phyloP scores from a whole-genome alignment of 2,329 filamentous ascomycete genomes.

The Aaosphaeria arxii region DNA sequence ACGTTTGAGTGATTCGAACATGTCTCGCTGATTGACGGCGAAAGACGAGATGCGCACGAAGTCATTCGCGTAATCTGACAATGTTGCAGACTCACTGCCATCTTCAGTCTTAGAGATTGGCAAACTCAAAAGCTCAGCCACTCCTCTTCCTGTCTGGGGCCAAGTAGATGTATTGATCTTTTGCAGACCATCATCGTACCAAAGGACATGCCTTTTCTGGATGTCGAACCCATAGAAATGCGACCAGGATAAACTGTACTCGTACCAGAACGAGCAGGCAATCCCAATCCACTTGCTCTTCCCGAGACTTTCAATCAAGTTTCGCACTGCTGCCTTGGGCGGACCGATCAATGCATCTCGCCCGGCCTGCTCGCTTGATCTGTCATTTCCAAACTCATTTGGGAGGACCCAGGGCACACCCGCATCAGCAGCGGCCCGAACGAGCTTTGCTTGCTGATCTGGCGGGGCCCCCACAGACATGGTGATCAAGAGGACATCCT shows the following conservation, averaged over 20 bases:
- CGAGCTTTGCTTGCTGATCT: constrained; percentile 18
- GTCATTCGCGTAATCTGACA: constrained; percentile 24
- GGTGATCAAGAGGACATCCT: constrained; percentile 34
- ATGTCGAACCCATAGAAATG: constrained; percentile 24
- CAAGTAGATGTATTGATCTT: constrained; percentile 32
- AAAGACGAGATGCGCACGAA: constrained; percentile 38
- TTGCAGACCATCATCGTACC: constrained; percentile 10
- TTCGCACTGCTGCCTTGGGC: constrained; percentile 5
- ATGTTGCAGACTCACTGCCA: constrained; percentile 9
- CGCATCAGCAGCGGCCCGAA: constrained; percentile 24
- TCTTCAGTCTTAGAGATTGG: constrained; percentile 15
- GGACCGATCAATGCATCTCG: constrained; percentile 14
- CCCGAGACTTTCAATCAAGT: constrained; percentile 20
- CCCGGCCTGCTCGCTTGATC: constrained; percentile 10
- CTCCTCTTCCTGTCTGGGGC: constrained; percentile 26
- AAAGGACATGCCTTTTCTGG: constrained; percentile 1
- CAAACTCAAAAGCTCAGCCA: constrained; percentile 33
- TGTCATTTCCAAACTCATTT: constrained; percentile 22
- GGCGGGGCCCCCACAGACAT: constrained; percentile 19
- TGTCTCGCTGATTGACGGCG: constrained; percentile 32
- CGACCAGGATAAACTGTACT: constrained; percentile 8
- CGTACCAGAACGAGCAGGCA: constrained; percentile 28
- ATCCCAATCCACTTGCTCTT: constrained; percentile 23
- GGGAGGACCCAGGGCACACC: constrained; percentile 29
- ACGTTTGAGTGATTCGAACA: constrained; percentile 33